phyloP scores from a whole-genome alignment of 139 green algal species.

The Chlorokybus atmophyticus region DNA sequence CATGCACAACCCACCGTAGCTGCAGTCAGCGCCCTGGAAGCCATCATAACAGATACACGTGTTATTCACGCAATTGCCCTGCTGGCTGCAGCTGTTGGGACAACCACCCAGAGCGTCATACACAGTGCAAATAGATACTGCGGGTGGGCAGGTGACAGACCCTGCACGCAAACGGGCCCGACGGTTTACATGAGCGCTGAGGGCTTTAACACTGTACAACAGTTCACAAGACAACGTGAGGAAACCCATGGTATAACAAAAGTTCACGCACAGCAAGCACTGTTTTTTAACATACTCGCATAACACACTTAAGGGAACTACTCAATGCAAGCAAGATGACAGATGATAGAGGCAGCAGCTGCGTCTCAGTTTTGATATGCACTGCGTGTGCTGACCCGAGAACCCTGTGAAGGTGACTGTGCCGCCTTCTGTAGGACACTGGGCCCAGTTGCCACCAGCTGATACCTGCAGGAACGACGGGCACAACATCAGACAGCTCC shows the following conservation, averaged over 20 bases:
- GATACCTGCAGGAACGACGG: conserved; percentile 3
- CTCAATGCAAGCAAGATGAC: no score
- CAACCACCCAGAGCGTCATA: neutral
- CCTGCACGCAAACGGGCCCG: neutral
- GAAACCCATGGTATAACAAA: no score
- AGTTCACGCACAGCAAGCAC: no score
- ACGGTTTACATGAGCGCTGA: neutral
- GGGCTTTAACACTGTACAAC: neutral
- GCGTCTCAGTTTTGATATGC: no score
- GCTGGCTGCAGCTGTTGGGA: conserved; percentile 4
- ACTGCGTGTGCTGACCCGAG: no score
- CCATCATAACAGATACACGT: conserved; percentile 7
- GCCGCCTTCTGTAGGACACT: conserved; percentile 5
- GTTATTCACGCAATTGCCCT: conserved; percentile 6
- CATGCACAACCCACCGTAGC: conserved; percentile 1
- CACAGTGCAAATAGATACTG: neutral
- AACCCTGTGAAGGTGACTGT: conserved; percentile 5
- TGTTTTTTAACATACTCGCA: no score
- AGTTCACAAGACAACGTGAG: neutral
- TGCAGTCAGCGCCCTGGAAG: conserved; percentile 7
- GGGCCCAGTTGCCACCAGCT: conserved; percentile 5
- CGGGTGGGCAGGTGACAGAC: conserved; percentile 5
- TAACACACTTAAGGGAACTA: no score
- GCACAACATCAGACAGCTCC: no score
- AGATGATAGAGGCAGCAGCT: no score